Conservation (phyloP, 805 yeast genomes). For the Lipomyces oligophaga region DNA sequence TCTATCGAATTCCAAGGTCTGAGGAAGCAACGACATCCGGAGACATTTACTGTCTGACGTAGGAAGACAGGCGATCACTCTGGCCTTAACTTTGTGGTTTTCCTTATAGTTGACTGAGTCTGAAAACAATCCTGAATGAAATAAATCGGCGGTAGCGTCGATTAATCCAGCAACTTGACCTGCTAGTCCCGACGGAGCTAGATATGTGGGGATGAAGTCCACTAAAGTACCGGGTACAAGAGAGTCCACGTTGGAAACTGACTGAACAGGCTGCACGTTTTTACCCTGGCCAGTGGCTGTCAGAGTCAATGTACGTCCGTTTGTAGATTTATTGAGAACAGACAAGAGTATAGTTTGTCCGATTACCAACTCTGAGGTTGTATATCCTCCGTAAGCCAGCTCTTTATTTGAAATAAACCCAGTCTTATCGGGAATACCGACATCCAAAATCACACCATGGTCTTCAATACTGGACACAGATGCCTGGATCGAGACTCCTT, state of each 20-base stretch:
- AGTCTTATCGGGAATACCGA: slow-evolving; percentile 55
- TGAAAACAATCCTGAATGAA: slow-evolving; percentile 55
- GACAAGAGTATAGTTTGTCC: slow-evolving; percentile 73
- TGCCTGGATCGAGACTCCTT: slow-evolving; percentile 68
- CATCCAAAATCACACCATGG: slow-evolving; percentile 76
- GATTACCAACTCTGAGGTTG: slow-evolving; percentile 40
- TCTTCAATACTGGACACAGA: slow-evolving; percentile 80
- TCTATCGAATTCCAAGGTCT: slow-evolving; percentile 42
- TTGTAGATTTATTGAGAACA: slow-evolving; percentile 47
- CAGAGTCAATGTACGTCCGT: slow-evolving; percentile 57
- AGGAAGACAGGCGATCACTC: slow-evolving; percentile 19
- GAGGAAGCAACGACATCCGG: slow-evolving; percentile 60
- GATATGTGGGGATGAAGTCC: slow-evolving; percentile 63
- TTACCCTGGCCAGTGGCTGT: slow-evolving; percentile 48
- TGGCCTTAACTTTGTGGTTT: slow-evolving; percentile 47
- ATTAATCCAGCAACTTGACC: slow-evolving; percentile 60
- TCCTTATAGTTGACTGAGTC: slow-evolving; percentile 56
- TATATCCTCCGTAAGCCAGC: slow-evolving; percentile 41
- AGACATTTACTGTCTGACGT: slow-evolving; percentile 46
- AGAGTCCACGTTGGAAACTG: slow-evolving; percentile 55
- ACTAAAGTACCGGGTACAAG: slow-evolving; percentile 81
- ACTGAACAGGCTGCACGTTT: slow-evolving; percentile 50
- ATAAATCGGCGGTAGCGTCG: slow-evolving; percentile 62
- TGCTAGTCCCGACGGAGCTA: slow-evolving; percentile 58
- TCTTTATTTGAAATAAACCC: slow-evolving; percentile 80